Evolutionary conservation across 257 asterid genomes (phyloP).

Genomic region (Ophiorrhiza pumila): DNA sequence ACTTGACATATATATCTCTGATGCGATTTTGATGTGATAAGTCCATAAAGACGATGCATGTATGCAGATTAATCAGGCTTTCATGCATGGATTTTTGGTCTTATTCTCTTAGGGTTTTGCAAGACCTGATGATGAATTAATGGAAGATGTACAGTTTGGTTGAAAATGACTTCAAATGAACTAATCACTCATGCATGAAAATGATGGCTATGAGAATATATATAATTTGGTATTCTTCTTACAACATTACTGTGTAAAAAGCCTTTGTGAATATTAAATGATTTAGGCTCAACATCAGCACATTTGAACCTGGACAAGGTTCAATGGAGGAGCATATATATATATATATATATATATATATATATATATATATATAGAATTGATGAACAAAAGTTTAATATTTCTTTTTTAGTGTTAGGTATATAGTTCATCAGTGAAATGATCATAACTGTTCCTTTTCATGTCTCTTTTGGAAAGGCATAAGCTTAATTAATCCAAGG

Average conservation of each 20-base stretch:
- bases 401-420: neutral
- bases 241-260: neutral
- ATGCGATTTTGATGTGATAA: neutral
- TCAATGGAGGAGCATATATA: too few species aligned
- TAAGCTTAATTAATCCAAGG: too few species aligned
- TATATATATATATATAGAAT: neutral
- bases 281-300: neutral
- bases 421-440: neutral
- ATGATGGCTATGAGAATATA: neutral
- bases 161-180: neutral
- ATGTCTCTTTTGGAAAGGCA: neutral
- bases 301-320: constrained; percentile 17
- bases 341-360: too few species aligned
- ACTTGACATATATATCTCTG: neutral
- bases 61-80: neutral
- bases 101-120: neutral
- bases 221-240: neutral
- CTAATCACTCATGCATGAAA: neutral
- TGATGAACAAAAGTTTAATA: neutral
- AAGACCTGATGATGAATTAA: too few species aligned
- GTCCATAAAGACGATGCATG: neutral
- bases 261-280: neutral
- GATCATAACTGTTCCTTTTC: neutral
- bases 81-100: neutral
- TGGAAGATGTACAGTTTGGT: neutral